Evolutionary conservation across 805 yeast species (phyloP), one percentile per base, ranked within the genome.

Genomic region (Candida michaelii): DNA sequence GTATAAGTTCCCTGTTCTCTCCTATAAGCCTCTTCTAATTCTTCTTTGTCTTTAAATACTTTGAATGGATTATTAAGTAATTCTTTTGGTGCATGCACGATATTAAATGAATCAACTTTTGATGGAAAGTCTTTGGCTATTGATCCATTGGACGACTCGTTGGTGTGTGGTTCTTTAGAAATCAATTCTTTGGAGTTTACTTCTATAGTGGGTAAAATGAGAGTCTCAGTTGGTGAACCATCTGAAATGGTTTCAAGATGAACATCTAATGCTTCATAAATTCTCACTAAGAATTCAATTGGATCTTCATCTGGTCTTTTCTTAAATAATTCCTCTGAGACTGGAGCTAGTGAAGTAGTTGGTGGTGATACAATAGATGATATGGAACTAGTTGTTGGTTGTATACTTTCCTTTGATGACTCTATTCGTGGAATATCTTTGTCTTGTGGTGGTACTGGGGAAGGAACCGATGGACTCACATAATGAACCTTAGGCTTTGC

Each of bases 401-500:
- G n/a, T n/a, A n/a, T n/a, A n/a, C n/a, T n/a, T n/a, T 14, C 33
- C 19, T 14, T 15, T 14, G 33, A 6, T 30, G 33, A 5, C 33
- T 6, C 33, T 15, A 9, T 15, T 13, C 16, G 19, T 30, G n/a
- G n/a, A n/a, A n/a, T n/a, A n/a, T n/a, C n/a, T n/a, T n/a, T n/a
- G n/a, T n/a, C n/a, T n/a, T n/a, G n/a, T n/a, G n/a, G n/a, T n/a
- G n/a, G n/a, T n/a, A n/a, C n/a, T n/a, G n/a, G n/a, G n/a, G n/a
- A n/a, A n/a, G n/a, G n/a, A n/a, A n/a, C n/a, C n/a, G n/a, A n/a
- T n/a, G n/a, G n/a, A n/a, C 10, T 23, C 25, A 21, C 6, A 30
- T 36, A 30, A 12, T 39, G 41, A 16, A 45, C 33, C 24, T 54
- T 53, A 2, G 60, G 60, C 30, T 58, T 56, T 3, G 48, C 45